These are phyloP conservation scores for Phaseolus lunatus DNA, from an alignment of 306 rosid species.

Conservation along the genomic window DNA sequence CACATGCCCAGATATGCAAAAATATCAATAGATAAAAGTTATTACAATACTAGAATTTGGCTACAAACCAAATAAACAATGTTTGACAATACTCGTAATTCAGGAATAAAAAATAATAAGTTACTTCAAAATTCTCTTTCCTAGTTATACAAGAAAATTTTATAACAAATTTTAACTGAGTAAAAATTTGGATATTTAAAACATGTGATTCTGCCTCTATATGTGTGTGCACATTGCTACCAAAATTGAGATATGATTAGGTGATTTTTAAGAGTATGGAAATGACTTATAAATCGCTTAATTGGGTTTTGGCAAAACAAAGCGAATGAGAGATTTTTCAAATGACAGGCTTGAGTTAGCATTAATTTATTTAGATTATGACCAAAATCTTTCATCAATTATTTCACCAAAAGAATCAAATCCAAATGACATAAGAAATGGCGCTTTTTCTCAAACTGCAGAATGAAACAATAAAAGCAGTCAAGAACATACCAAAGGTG, in stretches of 20 bases:
- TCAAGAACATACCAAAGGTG: constrained; percentile 77
- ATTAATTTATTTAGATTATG: background rate
- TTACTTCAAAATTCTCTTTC: background rate
- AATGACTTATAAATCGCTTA: constrained; percentile 25
- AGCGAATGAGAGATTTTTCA: constrained; percentile 31
- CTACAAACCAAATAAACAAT: constrained; percentile 29
- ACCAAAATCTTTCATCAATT: background rate
- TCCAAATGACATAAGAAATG: constrained; percentile 7
- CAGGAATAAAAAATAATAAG: background rate
- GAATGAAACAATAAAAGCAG: constrained; percentile 30
- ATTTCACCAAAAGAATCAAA: background rate
- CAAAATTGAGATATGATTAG: constrained; percentile 21
- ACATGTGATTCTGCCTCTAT: background rate
- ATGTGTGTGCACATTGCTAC: background rate
- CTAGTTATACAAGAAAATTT: constrained; percentile 24
- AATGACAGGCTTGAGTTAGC: background rate
- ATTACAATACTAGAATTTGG: background rate
- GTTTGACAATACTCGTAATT: background rate
- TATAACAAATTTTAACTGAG: background rate
- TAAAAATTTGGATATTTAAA: background rate
- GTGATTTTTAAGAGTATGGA: constrained; percentile 34
- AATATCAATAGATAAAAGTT: constrained; percentile 18
- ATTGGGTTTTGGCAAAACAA: constrained; percentile 15
- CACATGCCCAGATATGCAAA: constrained; percentile 11
- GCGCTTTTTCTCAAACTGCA: constrained; percentile 33